These are phyloP conservation scores for Flaveria robusta DNA, from an alignment of 129 eudicot genomes.

Conservation along the genomic window DNA sequence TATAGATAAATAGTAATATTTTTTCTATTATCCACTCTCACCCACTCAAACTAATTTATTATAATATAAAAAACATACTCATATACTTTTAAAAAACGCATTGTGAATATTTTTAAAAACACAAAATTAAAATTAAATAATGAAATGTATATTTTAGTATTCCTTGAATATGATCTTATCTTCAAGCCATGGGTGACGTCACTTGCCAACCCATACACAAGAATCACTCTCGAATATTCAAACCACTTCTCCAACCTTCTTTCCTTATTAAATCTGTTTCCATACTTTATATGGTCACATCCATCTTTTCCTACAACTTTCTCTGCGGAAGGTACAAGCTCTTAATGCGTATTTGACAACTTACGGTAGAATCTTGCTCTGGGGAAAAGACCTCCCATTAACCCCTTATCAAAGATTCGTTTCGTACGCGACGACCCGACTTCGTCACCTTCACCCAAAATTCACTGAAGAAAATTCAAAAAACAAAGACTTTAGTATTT, in stretches of 20 bases:
- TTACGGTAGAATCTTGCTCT: background rate
- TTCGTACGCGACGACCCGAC: constrained; percentile 90
- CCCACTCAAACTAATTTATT: too few relatives aligned
- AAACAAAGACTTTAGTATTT: constrained; percentile 4
- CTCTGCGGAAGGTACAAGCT: background rate
- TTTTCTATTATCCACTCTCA: too few relatives aligned
- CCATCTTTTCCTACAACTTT: background rate
- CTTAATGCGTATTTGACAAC: fast-evolving
- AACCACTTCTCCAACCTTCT: constrained; percentile 26
- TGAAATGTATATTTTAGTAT: too few relatives aligned
- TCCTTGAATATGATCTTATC: too few relatives aligned
- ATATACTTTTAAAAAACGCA: too few relatives aligned
- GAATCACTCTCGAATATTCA: constrained; percentile 81
- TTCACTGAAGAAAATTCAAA: constrained; percentile 16
- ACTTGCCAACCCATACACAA: constrained; percentile 52
- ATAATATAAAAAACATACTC: too few relatives aligned
- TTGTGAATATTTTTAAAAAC: too few relatives aligned
- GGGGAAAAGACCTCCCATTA: background rate
- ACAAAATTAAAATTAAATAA: too few relatives aligned
- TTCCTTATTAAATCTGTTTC: constrained; percentile 17
- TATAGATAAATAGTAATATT: too few relatives aligned
- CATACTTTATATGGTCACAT: background rate
- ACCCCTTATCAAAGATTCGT: constrained; percentile 47
- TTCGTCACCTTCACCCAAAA: constrained; percentile 41
- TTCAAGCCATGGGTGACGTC: constrained; percentile 37